phyloP scores from a whole-genome alignment of 257 asterid genomes.

The Solanum arcanum region DNA sequence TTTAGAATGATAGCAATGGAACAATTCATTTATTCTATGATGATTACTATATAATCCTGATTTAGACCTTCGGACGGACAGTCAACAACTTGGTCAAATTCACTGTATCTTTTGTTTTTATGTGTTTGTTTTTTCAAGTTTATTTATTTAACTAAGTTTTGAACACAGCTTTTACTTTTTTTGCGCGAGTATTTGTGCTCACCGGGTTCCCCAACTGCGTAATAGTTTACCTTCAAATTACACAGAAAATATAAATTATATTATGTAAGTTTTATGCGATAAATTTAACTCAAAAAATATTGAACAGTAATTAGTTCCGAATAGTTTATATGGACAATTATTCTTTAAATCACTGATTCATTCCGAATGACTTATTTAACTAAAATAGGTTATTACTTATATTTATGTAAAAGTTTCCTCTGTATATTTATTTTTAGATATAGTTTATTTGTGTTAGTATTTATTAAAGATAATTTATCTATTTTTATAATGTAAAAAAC shows the following conservation, averaged over 20 bases:
- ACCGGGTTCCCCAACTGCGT: no score
- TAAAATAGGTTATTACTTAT: not conserved
- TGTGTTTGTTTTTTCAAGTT: not conserved
- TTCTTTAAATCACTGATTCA: rapidly evolving
- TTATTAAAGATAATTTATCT: not conserved
- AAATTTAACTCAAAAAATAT: no score
- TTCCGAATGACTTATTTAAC: not conserved
- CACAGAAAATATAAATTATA: no score
- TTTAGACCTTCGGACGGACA: not conserved
- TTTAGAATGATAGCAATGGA: not conserved
- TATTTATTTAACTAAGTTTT: no score
- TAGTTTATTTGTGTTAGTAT: not conserved
- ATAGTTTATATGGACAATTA: rapidly evolving
- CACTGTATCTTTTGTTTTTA: not conserved
- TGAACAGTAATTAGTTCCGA: rapidly evolving
- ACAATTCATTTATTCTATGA: not conserved
- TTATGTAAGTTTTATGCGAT: no score
- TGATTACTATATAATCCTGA: not conserved
- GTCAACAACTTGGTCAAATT: not conserved
- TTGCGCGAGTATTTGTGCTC: no score
- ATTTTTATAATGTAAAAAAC: not conserved
- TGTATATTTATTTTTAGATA: not conserved
- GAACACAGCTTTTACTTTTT: no score
- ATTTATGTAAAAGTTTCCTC: not conserved
- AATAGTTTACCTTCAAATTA: no score